Base-by-base conservation (phyloP, 2,329 filamentous ascomycete genomes). In the Talaromyces albobiverticillius region DNA sequence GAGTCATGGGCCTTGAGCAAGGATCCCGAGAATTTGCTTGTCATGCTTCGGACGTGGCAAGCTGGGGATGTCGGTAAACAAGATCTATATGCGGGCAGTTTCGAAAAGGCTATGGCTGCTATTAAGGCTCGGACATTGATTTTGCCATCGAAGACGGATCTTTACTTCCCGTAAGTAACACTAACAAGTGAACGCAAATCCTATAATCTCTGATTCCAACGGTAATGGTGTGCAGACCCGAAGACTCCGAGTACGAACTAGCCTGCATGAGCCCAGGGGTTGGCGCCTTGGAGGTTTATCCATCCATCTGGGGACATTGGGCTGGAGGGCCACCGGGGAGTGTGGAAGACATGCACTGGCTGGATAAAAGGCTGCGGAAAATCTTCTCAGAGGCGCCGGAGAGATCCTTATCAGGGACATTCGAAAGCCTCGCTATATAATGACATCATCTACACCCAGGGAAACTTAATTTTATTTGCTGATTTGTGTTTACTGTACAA, bases 11-110 rank as follows among this genome's bases (percentile, higher is more conserved):
- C 86, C 3, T 36, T 23, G 8, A 8, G 23, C 8, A 23, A 61
- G 78, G 86, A 90, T 60, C 87, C 88, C 0, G 87, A 90, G 60
- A 89, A 91, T 57, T 75, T 91, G 65, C 74, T 91, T 0, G 79
- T 81, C 1, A 90, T 91, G 88, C 73, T 90, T 3, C 80, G 87
- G 31, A 91, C 88, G 0, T 94, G 89, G 89, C 88, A 93, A 67
- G 78, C 82, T 4, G 88, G 81, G 1, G 87, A 93, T 62, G 80
- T 83, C 47, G 88, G 87, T 3, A 71, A 81, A 4, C 86, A 90
- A 63, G 78, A 84, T 52, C 85, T 83, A 3, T 91, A 88, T 59
- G 79, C 85, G 55, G 84, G 82, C 1, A 72, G 88, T 58, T 87
- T 90, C 59, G 78, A 80, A 55, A 78, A 79, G 51, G 84, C 86